A percentile compares a stretch with the other conserved stretches of the same genome.
Evolutionary conservation across 1,284 basidiomycete species (phyloP).

Genomic region (Trichosporon inkin): DNA sequence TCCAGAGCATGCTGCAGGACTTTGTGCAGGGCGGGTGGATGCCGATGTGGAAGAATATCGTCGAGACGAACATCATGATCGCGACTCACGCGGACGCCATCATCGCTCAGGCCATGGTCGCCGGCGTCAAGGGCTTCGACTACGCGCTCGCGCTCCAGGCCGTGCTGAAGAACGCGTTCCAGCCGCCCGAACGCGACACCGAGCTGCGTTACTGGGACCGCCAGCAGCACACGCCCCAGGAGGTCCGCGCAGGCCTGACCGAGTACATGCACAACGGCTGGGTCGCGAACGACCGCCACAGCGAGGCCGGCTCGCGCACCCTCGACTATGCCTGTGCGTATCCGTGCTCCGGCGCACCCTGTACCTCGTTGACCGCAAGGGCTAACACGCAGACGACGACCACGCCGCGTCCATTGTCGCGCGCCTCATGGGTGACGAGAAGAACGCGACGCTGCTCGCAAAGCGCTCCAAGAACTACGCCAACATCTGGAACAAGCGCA

Average conservation of each 20-base stretch:
- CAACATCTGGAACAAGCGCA: constrained; percentile 64
- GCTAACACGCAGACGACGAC: constrained; percentile 62
- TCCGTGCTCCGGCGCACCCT: neutral
- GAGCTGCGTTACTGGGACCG: constrained; percentile 67
- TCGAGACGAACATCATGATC: constrained; percentile 59
- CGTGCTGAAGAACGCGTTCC: constrained; percentile 64
- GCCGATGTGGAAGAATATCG: constrained; percentile 86
- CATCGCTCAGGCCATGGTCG: constrained; percentile 70
- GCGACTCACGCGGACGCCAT: constrained; percentile 75
- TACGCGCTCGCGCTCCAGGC: constrained; percentile 65
- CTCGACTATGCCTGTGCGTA: constrained; percentile 71
- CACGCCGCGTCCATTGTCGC: constrained; percentile 67
- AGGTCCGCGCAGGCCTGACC: constrained; percentile 71
- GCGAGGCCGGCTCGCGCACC: constrained; percentile 70
- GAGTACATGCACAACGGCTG: constrained; percentile 66
- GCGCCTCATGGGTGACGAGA: constrained; percentile 54
- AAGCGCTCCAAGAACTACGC: constrained; percentile 58
- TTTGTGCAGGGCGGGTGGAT: constrained; percentile 72
- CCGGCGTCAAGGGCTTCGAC: constrained; percentile 58
- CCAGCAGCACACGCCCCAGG: constrained; percentile 73
- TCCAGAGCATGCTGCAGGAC: constrained; percentile 74
- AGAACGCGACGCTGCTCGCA: constrained; percentile 57
- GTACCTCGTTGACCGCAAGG: no score
- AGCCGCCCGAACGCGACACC: constrained; percentile 61
- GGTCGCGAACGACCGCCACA: constrained; percentile 74